Conservation (phyloP, 371 early-diverging fungal genomes). For the Syncephalastrum monosporum region DNA sequence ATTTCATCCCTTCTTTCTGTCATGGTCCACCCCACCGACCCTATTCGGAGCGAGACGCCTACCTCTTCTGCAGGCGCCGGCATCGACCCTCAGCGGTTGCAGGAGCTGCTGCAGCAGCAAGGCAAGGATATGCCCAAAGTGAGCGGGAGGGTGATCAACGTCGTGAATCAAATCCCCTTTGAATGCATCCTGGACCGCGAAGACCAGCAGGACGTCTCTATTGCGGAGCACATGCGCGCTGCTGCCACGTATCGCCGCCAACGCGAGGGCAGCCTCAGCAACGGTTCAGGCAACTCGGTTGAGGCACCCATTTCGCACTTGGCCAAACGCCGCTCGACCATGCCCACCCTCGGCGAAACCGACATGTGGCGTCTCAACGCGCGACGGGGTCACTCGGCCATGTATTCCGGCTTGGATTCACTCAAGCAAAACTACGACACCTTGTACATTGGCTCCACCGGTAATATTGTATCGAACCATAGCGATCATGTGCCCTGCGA, state of each 20-base stretch:
- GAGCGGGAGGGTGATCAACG: conserved; percentile 50
- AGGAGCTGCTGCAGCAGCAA: conserved; percentile 2
- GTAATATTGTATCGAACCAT: conserved; percentile 48
- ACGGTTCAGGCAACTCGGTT: too few species aligned
- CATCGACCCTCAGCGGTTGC: not conserved
- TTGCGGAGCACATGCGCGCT: not conserved
- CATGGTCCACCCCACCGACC: too few species aligned
- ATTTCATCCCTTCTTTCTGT: too few species aligned
- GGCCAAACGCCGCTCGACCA: conserved; percentile 31
- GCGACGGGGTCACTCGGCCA: conserved; percentile 73
- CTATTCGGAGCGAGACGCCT: too few species aligned
- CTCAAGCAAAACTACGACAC: conserved; percentile 51
- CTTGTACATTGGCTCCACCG: conserved; percentile 74
- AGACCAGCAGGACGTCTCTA: not conserved
- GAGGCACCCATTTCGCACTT: conserved; percentile 34
- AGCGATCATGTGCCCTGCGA: conserved; percentile 26
- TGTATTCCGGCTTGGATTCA: conserved; percentile 71
- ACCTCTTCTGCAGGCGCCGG: too few species aligned
- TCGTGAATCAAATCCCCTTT: conserved; percentile 54
- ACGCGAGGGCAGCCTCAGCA: conserved; percentile 1
- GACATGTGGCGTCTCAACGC: conserved; percentile 38
- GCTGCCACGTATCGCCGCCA: not conserved
- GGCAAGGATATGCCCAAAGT: conserved; percentile 7
- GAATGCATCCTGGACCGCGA: conserved; percentile 20
- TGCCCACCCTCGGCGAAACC: conserved; percentile 24